Percentiles rank a stretch among this genome's conserved stretches.
These are phyloP conservation scores for Pseudocercospora fuligena DNA, from an alignment of 2,329 filamentous ascomycete genomes.

Conservation along the genomic window DNA sequence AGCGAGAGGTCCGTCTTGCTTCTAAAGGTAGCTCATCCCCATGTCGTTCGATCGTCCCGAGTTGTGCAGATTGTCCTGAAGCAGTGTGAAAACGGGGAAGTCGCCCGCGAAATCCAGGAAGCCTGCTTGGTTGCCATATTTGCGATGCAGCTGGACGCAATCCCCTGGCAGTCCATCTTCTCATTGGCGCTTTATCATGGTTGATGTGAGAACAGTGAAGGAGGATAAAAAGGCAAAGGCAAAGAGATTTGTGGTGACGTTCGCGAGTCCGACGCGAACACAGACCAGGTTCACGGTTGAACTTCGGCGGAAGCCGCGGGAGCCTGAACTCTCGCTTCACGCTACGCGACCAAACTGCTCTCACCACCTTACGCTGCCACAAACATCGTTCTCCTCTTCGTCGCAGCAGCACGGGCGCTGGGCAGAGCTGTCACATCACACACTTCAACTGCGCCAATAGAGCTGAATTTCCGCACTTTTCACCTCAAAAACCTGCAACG, in stretches of 20 bases:
- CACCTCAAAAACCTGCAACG: background rate
- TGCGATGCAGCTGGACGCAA: constrained; percentile 15
- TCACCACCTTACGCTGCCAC: too few species aligned
- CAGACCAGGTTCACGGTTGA: background rate
- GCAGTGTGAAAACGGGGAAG: background rate
- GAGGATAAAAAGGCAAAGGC: background rate
- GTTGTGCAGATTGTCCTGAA: background rate
- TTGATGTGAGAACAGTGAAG: background rate
- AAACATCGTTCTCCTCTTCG: too few species aligned
- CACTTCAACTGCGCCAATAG: too few species aligned
- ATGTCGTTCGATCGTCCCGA: background rate
- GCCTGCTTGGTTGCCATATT: background rate
- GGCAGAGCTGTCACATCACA: too few species aligned
- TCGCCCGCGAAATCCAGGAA: background rate
- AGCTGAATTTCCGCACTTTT: background rate
- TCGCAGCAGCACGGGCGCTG: too few species aligned
- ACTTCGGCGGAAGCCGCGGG: background rate
- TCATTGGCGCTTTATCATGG: constrained; percentile 35
- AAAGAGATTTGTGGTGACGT: constrained; percentile 14
- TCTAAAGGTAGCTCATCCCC: background rate
- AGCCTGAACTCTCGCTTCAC: constrained; percentile 2
- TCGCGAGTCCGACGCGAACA: constrained; percentile 8
- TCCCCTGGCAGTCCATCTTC: constrained; percentile 29
- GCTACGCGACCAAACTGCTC: background rate
- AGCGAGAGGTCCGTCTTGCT: constrained; percentile 8